A percentile compares a stretch with the other conserved stretches of the same genome.
These are phyloP conservation scores for Phalaenopsis aphrodite DNA, from an alignment of 106 monocot genomes.

Conservation along the genomic window DNA sequence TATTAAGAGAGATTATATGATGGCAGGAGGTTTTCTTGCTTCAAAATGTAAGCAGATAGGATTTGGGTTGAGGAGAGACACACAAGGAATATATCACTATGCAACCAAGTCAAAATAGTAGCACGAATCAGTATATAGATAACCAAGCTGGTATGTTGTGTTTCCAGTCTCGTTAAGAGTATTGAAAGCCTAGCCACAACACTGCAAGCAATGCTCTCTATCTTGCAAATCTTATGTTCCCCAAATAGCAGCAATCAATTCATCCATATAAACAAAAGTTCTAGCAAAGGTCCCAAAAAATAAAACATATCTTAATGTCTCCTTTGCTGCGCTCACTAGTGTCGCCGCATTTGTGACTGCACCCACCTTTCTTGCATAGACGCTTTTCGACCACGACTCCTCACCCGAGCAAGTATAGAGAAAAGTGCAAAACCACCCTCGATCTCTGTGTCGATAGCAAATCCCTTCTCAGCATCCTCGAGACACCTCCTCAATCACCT, in stretches of 20 bases:
- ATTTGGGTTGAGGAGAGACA: too few species aligned
- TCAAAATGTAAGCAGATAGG: too few species aligned
- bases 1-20: too few species aligned
- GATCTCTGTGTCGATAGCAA: constrained; percentile 78
- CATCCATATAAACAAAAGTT: constrained; percentile 86
- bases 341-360: constrained; percentile 72
- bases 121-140: too few species aligned
- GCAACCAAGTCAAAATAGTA: too few species aligned
- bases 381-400: constrained; percentile 47
- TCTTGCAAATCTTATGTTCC: constrained; percentile 36
- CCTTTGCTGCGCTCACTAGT: constrained; percentile 47
- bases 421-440: constrained; percentile 93
- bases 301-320: constrained; percentile 80
- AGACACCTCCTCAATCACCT: constrained; percentile 54
- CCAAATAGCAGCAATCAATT: constrained; percentile 57
- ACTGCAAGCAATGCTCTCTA: too few species aligned
- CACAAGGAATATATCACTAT: too few species aligned
- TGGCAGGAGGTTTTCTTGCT: too few species aligned
- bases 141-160: too few species aligned
- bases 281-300: constrained; percentile 89
- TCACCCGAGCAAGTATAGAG: constrained; percentile 65
- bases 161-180: too few species aligned
- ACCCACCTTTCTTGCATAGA: constrained; percentile 40
- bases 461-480: constrained; percentile 79
- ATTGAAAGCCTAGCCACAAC: too few species aligned